Evolutionary conservation across 1,284 basidiomycete genomes (phyloP).

Genomic region (Hemileccinum hortonii): DNA sequence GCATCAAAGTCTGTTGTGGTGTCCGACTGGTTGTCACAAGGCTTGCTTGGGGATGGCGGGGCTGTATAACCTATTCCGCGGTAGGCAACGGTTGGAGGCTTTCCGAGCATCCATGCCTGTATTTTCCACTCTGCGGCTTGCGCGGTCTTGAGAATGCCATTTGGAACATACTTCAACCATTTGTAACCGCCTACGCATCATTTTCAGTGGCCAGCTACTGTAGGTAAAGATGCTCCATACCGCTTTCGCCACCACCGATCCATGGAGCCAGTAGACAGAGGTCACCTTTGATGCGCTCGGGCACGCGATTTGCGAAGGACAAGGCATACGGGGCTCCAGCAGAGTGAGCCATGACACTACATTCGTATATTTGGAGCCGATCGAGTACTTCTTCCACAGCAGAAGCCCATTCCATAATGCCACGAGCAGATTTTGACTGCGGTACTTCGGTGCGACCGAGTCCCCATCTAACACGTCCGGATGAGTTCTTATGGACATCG

Average conservation of each 20-base stretch:
- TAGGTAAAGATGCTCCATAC: conserved; percentile 45
- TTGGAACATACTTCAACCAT: conserved; percentile 96
- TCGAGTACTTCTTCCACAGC: conserved; percentile 90
- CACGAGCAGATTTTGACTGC: conserved; percentile 66
- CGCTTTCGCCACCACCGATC: conserved; percentile 86
- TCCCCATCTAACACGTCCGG: conserved; percentile 69
- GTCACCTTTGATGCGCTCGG: conserved; percentile 78
- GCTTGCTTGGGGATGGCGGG: conserved; percentile 36
- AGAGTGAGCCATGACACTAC: conserved; percentile 93
- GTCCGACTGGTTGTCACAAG: conserved; percentile 23
- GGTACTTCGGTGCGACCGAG: conserved; percentile 82
- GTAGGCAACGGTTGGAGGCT: conserved; percentile 80
- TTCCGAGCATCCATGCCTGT: conserved; percentile 94
- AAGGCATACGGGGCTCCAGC: conserved; percentile 95
- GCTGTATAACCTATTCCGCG: conserved; percentile 77
- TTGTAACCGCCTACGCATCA: conserved; percentile 73
- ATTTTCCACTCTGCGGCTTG: conserved; percentile 97
- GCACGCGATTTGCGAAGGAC: conserved; percentile 76
- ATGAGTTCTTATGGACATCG: conserved; percentile 14
- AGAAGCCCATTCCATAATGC: conserved; percentile 87
- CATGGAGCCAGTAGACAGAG: conserved; percentile 94
- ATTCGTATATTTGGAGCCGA: conserved; percentile 73
- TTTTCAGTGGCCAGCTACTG: conserved; percentile 11
- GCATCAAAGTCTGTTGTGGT: conserved; percentile 24
- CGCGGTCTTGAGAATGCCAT: conserved; percentile 89